Evolutionary conservation across 768 basidiomycete species (phyloP).

Genomic region (Cystobasidium onofrii): DNA sequence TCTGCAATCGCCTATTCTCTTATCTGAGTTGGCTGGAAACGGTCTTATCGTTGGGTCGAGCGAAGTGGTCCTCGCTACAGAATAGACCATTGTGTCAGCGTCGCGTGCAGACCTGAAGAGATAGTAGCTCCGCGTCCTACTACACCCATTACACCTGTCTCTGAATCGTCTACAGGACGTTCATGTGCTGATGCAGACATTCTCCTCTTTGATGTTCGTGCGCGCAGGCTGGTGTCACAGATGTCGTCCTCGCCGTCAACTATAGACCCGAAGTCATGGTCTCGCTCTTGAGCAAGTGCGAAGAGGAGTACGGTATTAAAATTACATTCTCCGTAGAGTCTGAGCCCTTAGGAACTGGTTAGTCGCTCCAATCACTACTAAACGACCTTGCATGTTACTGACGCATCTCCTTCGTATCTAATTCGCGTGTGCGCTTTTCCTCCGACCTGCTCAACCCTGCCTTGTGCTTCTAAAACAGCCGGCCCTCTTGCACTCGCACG

Average conservation of each 20-base stretch:
- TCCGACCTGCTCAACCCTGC: background rate
- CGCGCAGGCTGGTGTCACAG: slow-evolving; percentile 49
- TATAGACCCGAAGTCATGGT: slow-evolving; percentile 52
- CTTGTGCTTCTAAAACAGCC: slow-evolving; percentile 40
- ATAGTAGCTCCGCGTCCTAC: too few species aligned
- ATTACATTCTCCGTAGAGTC: slow-evolving; percentile 51
- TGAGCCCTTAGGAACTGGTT: slow-evolving; percentile 51
- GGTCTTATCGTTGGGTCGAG: too few species aligned
- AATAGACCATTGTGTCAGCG: too few species aligned
- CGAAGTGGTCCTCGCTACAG: too few species aligned
- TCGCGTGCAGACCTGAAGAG: background rate
- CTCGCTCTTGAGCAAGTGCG: slow-evolving; percentile 49
- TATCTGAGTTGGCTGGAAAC: too few species aligned
- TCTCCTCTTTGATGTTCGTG: background rate
- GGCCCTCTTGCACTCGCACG: slow-evolving; percentile 50
- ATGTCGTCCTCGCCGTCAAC: slow-evolving; percentile 52
- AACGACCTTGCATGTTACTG: background rate
- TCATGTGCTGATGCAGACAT: slow-evolving; percentile 1
- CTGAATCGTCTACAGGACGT: background rate
- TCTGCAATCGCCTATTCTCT: background rate
- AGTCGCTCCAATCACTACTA: slow-evolving; percentile 29
- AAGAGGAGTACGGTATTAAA: slow-evolving; percentile 49
- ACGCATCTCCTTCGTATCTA: background rate
- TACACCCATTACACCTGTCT: too few species aligned
- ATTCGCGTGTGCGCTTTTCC: background rate